Evolutionary conservation across 2,329 filamentous ascomycete genomes (phyloP).

Genomic region (Cercospora sesami): DNA sequence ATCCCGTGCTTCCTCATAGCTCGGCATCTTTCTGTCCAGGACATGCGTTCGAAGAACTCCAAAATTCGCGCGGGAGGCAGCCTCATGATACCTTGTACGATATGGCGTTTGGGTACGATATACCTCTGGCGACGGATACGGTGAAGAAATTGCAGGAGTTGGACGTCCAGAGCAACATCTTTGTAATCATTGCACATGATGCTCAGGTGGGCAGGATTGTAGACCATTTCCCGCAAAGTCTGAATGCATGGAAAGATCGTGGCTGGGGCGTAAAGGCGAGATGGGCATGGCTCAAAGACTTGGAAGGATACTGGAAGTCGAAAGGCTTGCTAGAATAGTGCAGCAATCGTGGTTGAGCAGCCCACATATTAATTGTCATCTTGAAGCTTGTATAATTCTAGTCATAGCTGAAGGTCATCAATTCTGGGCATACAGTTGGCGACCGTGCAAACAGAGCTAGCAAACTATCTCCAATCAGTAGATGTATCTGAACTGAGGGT

Average conservation of each 20-base stretch:
- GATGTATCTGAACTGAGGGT: constrained; percentile 27
- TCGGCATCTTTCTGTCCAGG: not conserved
- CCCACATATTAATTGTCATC: too few relatives aligned
- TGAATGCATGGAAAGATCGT: not conserved
- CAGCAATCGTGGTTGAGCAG: not conserved
- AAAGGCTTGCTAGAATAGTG: not conserved
- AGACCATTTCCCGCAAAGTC: not conserved
- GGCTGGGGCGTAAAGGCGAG: not conserved
- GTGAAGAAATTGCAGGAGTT: constrained; percentile 14
- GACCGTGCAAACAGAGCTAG: not conserved
- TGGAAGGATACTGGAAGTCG: constrained; percentile 8
- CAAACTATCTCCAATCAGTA: not conserved
- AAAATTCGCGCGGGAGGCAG: not conserved
- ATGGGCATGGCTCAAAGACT: constrained; percentile 11
- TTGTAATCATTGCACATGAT: not conserved
- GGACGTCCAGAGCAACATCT: constrained; percentile 1
- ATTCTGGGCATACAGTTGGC: not conserved
- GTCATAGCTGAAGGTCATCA: not conserved
- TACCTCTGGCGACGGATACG: constrained; percentile 9
- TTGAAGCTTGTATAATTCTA: not conserved
- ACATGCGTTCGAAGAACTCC: not conserved
- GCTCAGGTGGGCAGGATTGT: not conserved
- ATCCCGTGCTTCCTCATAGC: not conserved
- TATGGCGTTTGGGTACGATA: constrained; percentile 13
- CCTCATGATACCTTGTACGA: constrained; percentile 1